Conservation (phyloP, 164 flowering plant species). For the Magnolia kwangsiensis region DNA sequence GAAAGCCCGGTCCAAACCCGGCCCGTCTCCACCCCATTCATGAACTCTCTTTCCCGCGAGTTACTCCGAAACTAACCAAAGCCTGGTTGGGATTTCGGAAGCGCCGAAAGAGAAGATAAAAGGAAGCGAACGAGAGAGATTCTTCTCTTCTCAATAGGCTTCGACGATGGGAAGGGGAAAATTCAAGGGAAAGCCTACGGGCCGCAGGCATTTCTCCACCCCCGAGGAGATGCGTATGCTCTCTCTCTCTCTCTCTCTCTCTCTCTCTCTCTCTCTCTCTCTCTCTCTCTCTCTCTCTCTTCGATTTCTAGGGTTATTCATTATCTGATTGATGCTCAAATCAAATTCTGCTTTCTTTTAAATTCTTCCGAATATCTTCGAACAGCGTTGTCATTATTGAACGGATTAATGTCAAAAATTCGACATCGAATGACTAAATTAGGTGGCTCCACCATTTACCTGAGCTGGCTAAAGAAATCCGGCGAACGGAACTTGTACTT, state of each 20-base stretch:
- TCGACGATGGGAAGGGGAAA: constrained; percentile 56
- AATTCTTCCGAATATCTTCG: background rate
- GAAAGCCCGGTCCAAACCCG: too few species aligned
- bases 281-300: background rate
- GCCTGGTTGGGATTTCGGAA: too few species aligned
- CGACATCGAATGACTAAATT: too few species aligned
- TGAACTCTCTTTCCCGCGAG: too few species aligned
- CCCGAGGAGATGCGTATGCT: constrained; percentile 64
- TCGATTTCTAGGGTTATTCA: background rate
- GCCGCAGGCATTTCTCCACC: constrained; percentile 66
- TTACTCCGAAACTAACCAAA: too few species aligned
- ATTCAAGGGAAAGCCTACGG: constrained; percentile 78
- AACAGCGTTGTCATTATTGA: too few species aligned
- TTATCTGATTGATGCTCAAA: constrained; percentile 5
- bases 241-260: constrained; percentile 1
- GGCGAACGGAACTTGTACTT: too few species aligned
- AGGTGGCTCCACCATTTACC: too few species aligned
- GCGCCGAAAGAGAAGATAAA: background rate
- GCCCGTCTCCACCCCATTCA: too few species aligned
- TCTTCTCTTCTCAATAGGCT: background rate
- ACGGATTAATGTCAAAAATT: too few species aligned
- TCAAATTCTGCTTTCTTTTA: background rate
- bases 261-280: background rate
- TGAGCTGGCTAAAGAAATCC: too few species aligned
- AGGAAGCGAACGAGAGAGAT: background rate